Evolutionary conservation across 495 filamentous ascomycete genomes (phyloP).

Genomic region (Hyaloscypha finlandica): DNA sequence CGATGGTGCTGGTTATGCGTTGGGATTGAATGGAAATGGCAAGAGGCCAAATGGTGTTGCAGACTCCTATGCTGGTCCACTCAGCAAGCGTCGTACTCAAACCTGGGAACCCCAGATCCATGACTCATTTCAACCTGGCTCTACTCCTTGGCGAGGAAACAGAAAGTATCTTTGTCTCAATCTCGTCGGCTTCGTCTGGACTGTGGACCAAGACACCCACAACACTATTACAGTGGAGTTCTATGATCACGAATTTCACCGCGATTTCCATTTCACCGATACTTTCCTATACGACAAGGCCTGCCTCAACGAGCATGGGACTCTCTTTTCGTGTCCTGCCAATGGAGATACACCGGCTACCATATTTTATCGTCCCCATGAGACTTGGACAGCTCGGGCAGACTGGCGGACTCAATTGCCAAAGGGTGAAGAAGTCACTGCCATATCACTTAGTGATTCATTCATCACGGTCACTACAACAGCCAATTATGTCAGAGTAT

Average conservation of each 20-base stretch:
- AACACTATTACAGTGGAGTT: slow-evolving; percentile 97
- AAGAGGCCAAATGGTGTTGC: slow-evolving; percentile 65
- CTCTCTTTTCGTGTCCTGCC: slow-evolving; percentile 82
- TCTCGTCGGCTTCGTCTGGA: slow-evolving; percentile 93
- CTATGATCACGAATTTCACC: slow-evolving; percentile 87
- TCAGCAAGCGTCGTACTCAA: slow-evolving; percentile 44
- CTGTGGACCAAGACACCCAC: slow-evolving; percentile 91
- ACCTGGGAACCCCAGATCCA: slow-evolving; percentile 70
- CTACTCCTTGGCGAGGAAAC: slow-evolving; percentile 93
- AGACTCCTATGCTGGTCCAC: slow-evolving; percentile 28
- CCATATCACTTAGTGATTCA: slow-evolving; percentile 89
- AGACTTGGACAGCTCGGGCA: slow-evolving; percentile 87
- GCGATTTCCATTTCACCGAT: slow-evolving; percentile 97
- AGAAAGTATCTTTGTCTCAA: slow-evolving; percentile 92
- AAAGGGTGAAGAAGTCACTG: slow-evolving; percentile 73
- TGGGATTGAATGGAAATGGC: slow-evolving; percentile 59
- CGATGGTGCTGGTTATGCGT: slow-evolving; percentile 87
- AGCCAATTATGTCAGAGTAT: slow-evolving; percentile 85
- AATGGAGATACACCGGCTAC: slow-evolving; percentile 68
- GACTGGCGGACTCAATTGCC: slow-evolving; percentile 91
- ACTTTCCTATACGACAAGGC: slow-evolving; percentile 94
- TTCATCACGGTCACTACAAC: slow-evolving; percentile 87
- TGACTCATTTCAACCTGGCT: slow-evolving; percentile 85
- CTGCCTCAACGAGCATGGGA: slow-evolving; percentile 80
- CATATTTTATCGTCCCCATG: slow-evolving; percentile 95